Evolutionary conservation across 306 rosid species (phyloP).

Genomic region (Crotalaria pallida): DNA sequence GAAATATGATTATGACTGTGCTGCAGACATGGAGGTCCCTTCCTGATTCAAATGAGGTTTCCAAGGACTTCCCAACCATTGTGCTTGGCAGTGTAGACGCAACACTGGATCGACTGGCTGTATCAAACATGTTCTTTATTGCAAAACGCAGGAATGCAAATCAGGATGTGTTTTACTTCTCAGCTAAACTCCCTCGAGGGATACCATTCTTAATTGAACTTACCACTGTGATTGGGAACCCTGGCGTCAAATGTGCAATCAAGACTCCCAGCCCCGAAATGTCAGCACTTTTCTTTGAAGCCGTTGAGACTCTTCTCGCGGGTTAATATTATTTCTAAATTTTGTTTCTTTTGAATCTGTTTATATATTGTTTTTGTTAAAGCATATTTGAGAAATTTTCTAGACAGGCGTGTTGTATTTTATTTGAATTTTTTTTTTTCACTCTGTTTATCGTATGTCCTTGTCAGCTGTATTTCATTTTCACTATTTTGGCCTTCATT

Average conservation of each 20-base stretch:
- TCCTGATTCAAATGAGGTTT: constrained; percentile 91
- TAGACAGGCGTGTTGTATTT: constrained; percentile 18
- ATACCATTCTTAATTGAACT: constrained; percentile 73
- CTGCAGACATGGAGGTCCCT: constrained; percentile 96
- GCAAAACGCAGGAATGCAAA: constrained; percentile 85
- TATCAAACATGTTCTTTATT: constrained; percentile 83
- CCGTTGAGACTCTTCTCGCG: constrained; percentile 69
- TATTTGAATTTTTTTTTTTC: neutral
- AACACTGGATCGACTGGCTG: constrained; percentile 60
- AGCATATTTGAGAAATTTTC: constrained; percentile 27
- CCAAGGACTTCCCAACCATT: constrained; percentile 66
- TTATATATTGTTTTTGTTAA: constrained; percentile 24
- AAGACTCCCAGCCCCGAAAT: constrained; percentile 89
- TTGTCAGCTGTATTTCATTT: neutral
- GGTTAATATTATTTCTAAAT: constrained; percentile 31
- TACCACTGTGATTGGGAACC: constrained; percentile 60
- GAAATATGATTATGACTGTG: constrained; percentile 14
- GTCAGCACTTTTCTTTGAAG: constrained; percentile 75
- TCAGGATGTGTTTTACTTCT: constrained; percentile 97
- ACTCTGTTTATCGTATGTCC: constrained; percentile 18
- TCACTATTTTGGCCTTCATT: neutral
- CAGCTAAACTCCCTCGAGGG: constrained; percentile 77
- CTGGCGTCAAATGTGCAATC: constrained; percentile 85
- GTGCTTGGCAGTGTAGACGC: constrained; percentile 55
- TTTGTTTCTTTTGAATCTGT: neutral